Evolutionary conservation across 768 basidiomycete species (phyloP).

Genomic region (Exidia glandulosa): DNA sequence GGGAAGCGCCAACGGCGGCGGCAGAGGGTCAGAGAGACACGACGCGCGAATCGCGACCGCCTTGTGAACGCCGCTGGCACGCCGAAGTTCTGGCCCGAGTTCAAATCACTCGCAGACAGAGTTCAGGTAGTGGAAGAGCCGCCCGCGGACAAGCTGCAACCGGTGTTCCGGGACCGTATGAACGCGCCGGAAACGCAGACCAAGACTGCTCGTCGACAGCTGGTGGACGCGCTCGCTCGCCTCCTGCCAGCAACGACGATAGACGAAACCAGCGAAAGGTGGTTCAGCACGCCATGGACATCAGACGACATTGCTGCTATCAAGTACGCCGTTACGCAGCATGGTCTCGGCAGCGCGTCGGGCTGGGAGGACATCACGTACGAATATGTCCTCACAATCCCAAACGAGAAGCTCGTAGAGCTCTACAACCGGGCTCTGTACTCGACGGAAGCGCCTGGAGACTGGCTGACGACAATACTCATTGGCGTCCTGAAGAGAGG

Average conservation of each 20-base stretch:
- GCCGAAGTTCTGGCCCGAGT: neutral
- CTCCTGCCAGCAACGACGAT: neutral
- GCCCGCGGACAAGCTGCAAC: neutral
- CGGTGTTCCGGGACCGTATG: neutral
- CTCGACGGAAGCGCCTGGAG: slow-evolving; percentile 1
- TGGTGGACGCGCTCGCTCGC: neutral
- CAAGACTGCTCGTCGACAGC: neutral
- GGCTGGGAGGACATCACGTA: neutral
- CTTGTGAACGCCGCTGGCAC: neutral
- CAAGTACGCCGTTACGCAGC: neutral
- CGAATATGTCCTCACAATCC: neutral
- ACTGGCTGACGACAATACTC: slow-evolving; percentile 8
- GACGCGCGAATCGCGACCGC: neutral
- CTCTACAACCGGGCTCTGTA: slow-evolving; percentile 7
- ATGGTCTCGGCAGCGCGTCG: neutral
- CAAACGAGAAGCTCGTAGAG: slow-evolving; percentile 14
- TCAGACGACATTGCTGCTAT: neutral
- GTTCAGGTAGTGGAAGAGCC: neutral
- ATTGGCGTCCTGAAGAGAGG: slow-evolving; percentile 12
- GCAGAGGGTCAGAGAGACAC: neutral
- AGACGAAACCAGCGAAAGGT: neutral
- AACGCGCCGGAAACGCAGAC: neutral
- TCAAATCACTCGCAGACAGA: neutral
- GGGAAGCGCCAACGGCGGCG: neutral
- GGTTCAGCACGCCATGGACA: neutral